Evolutionary conservation across 1,139 yeast species (phyloP).

Genomic region (Taphrina wiesneri): DNA sequence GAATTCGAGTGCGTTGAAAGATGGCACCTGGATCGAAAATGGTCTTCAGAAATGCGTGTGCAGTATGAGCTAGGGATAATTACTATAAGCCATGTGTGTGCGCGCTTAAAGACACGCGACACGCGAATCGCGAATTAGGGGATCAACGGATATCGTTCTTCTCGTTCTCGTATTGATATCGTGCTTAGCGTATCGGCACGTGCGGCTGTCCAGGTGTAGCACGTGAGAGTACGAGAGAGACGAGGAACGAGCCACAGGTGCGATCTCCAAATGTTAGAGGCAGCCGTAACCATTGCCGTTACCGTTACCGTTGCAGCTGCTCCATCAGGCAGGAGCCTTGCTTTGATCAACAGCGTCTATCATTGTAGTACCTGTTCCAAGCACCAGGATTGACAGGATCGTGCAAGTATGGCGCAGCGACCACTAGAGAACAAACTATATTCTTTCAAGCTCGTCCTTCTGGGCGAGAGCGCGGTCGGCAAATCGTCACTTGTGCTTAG

Average conservation of each 20-base stretch:
- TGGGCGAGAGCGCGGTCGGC: slow-evolving; percentile 97
- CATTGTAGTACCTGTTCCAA: background rate
- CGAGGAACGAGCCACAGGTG: too few relatives aligned
- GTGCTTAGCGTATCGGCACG: background rate
- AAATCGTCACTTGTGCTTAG: slow-evolving; percentile 78
- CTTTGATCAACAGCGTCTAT: background rate
- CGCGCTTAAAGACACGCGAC: background rate
- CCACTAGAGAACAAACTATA: slow-evolving; percentile 48
- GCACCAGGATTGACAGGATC: background rate
- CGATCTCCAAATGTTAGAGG: too few relatives aligned
- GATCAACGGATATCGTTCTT: background rate
- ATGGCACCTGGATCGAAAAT: background rate
- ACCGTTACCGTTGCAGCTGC: background rate
- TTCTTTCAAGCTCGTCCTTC: slow-evolving; percentile 80
- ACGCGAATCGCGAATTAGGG: slow-evolving; percentile 20
- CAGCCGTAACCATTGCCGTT: too few relatives aligned
- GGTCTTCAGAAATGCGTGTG: background rate
- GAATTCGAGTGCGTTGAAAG: too few relatives aligned
- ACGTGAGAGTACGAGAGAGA: too few relatives aligned
- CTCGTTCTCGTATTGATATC: background rate
- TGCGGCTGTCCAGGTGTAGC: too few relatives aligned
- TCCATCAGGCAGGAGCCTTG: background rate
- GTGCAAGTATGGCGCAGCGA: slow-evolving; percentile 17
- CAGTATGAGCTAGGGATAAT: background rate
- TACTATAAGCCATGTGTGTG: background rate